A percentile compares a stretch with the other conserved stretches of the same genome.
phyloP scores from a whole-genome alignment of 768 basidiomycete genomes.

The Rhodotorula kratochvilovae region DNA sequence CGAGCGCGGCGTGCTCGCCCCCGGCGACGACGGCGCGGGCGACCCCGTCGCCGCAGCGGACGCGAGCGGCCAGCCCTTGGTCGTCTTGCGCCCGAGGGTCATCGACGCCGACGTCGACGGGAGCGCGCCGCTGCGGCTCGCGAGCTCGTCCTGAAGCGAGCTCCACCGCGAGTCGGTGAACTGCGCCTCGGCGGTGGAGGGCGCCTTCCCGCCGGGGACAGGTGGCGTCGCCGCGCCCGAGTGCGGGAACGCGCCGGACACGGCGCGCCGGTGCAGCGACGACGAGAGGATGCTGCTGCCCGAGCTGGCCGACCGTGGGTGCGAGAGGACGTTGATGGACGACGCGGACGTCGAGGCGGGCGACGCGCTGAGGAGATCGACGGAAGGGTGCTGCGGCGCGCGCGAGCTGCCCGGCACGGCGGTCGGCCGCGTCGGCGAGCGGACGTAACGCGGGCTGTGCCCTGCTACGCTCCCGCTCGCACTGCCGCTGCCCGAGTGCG shows the following conservation, averaged over 20 bases:
- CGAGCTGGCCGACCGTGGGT: constrained; percentile 19
- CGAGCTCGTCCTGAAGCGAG: constrained; percentile 12
- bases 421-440: background rate
- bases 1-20: background rate
- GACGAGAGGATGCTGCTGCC: constrained; percentile 31
- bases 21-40: background rate
- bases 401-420: background rate
- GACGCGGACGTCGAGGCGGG: constrained; percentile 28
- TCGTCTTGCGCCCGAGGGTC: background rate
- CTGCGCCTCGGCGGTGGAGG: constrained; percentile 29
- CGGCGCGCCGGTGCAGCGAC: constrained; percentile 16
- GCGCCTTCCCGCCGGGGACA: constrained; percentile 8
- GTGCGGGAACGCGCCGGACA: background rate
- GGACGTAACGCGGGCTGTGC: constrained; percentile 18
- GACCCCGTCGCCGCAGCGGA: background rate
- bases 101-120: background rate
- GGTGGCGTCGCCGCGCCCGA: constrained; percentile 4
- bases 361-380: constrained; percentile 11
- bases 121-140: background rate
- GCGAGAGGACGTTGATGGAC: constrained; percentile 11
- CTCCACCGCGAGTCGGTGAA: constrained; percentile 24
- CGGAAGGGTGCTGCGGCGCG: background rate
- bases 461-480: background rate
- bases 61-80: background rate
- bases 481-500: background rate